Percentiles rank a stretch among this genome's conserved stretches.
Conservation (phyloP, 768 basidiomycete species). For the Termitomyces sp. region DNA sequence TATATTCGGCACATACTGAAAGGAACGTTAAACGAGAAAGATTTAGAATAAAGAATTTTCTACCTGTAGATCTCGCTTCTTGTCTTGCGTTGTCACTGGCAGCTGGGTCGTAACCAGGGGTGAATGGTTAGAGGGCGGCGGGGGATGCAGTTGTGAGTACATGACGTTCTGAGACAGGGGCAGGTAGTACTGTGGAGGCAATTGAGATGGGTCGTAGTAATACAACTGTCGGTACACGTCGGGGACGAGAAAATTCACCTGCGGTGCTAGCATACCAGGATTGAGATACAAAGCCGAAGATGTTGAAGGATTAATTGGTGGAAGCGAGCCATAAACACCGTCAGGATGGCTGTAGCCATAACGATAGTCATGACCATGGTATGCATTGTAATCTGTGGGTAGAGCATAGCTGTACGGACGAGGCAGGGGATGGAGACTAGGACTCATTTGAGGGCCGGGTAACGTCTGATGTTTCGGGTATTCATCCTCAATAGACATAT, state of each 20-base stretch:
- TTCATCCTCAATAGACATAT: conserved; percentile 27
- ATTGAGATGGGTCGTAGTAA: conserved; percentile 46
- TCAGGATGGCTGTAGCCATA: conserved; percentile 50
- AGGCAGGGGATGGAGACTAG: conserved; percentile 37
- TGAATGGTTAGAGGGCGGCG: conserved; percentile 26
- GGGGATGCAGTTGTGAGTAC: conserved; percentile 38
- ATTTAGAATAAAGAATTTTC: neutral
- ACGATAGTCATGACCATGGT: conserved; percentile 46
- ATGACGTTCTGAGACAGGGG: conserved; percentile 51
- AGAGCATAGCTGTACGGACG: conserved; percentile 46
- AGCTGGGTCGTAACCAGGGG: conserved; percentile 49
- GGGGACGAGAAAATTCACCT: conserved; percentile 21
- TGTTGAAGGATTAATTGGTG: conserved; percentile 32
- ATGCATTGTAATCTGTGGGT: conserved; percentile 52
- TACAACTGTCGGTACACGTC: conserved; percentile 45
- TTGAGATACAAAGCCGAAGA: conserved; percentile 38
- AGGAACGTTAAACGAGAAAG: conserved; percentile 9
- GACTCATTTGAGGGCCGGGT: conserved; percentile 20
- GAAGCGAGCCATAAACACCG: conserved; percentile 44
- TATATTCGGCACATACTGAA: conserved; percentile 19
- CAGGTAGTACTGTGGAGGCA: conserved; percentile 58
- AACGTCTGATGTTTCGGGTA: conserved; percentile 13
- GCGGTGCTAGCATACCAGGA: conserved; percentile 18
- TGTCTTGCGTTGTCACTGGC: conserved; percentile 38
- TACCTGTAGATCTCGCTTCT: conserved; percentile 57